A percentile compares a stretch with the other conserved stretches of the same genome.
phyloP scores from a whole-genome alignment of 2,329 filamentous ascomycete genomes.

The Mollisiaceae sp. region DNA sequence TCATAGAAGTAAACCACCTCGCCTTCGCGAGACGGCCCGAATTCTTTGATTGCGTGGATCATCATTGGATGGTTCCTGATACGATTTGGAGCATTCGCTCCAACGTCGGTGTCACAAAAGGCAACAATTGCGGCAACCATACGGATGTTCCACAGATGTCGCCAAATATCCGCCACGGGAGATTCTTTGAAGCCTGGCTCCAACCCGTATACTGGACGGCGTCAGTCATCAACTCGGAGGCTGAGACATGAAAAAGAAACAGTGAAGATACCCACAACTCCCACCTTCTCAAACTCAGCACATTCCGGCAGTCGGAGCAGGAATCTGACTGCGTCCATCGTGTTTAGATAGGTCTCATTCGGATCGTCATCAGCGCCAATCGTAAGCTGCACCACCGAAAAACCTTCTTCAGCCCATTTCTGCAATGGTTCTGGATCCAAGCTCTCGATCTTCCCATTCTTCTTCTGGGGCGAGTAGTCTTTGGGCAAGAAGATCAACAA shows the following conservation, averaged over 20 bases:
- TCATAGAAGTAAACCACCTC: slow-evolving; percentile 22
- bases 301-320: slow-evolving; percentile 22
- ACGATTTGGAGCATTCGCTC: not conserved
- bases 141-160: slow-evolving; percentile 5
- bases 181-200: not conserved
- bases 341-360: slow-evolving; percentile 3
- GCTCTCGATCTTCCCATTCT: slow-evolving; percentile 21
- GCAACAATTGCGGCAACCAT: slow-evolving; percentile 15
- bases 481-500: slow-evolving; percentile 41
- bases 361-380: not conserved
- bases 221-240: not conserved
- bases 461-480: slow-evolving; percentile 20
- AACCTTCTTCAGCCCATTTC: slow-evolving; percentile 48
- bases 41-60: slow-evolving; percentile 14
- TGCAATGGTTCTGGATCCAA: slow-evolving; percentile 39
- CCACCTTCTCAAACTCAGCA: slow-evolving; percentile 19
- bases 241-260: not conserved
- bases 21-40: not conserved
- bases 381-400: slow-evolving; percentile 39
- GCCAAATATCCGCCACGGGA: slow-evolving; percentile 3
- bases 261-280: slow-evolving; percentile 20
- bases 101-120: slow-evolving; percentile 10
- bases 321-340: slow-evolving; percentile 15
- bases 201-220: slow-evolving; percentile 12
- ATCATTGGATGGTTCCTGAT: slow-evolving; percentile 8